Evolutionary conservation across 805 yeast species (phyloP).

Genomic region (Cyberlindnera petersonii): DNA sequence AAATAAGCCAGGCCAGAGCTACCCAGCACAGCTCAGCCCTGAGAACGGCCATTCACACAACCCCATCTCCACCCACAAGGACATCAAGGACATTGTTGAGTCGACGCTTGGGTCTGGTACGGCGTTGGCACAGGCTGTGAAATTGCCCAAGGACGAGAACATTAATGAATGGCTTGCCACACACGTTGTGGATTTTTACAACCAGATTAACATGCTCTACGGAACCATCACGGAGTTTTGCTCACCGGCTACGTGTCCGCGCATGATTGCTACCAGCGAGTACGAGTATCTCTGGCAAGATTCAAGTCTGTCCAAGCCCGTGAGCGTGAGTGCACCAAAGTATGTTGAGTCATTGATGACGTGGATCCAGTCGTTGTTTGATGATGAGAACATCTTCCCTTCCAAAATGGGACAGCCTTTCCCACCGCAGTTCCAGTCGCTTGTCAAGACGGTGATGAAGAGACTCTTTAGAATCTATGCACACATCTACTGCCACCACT

Average conservation of each 20-base stretch:
- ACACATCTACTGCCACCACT: constrained; percentile 96
- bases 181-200: constrained; percentile 95
- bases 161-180: constrained; percentile 94
- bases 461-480: constrained; percentile 93
- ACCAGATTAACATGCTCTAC: constrained; percentile 93
- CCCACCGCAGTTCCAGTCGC: constrained; percentile 74
- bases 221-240: constrained; percentile 96
- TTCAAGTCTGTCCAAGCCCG: constrained; percentile 62
- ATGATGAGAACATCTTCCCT: constrained; percentile 88
- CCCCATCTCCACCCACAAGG: constrained; percentile 56
- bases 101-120: constrained; percentile 92
- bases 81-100: constrained; percentile 85
- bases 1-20: constrained; percentile 17
- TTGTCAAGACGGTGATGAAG: constrained; percentile 83
- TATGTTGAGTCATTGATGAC: constrained; percentile 90
- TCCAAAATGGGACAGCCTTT: constrained; percentile 88
- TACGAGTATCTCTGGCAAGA: constrained; percentile 98
- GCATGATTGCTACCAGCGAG: constrained; percentile 97
- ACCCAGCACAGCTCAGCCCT: constrained; percentile 5
- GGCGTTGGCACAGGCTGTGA: constrained; percentile 87
- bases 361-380: constrained; percentile 92
- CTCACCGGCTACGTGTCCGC: constrained; percentile 89
- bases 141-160: constrained; percentile 89
- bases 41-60: constrained; percentile 23
- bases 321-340: constrained; percentile 89